Evolutionary conservation across 345 rosid species (phyloP), one percentile per base, ranked within the genome.

Genomic region (Citrus trifoliata): DNA sequence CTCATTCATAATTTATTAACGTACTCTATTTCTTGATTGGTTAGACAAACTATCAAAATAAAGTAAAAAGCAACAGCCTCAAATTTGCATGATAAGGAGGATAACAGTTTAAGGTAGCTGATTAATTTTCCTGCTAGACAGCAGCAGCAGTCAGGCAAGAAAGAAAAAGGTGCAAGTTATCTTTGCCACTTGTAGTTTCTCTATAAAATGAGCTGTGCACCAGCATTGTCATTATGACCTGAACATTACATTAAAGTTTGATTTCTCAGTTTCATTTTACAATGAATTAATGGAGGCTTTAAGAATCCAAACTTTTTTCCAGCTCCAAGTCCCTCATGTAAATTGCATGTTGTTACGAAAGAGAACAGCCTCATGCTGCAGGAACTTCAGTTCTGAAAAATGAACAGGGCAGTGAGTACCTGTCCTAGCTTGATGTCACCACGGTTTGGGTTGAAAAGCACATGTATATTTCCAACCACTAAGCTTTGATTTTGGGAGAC

Each of bases 381-480:
- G 63, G 59, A 73, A 76, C 35, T 18, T 63, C 69, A 37, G 27
- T 42, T 59, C 42, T 42, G 6, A 56, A 28, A 76, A 76, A 62
- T 58, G 28, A 18, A 22, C 37, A 48, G 33, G 83, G 70, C 67
- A 80, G 71, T 37, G 25, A 75, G 60, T 85, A 91, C 97, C 97
- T 92, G 97, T 76, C 98, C 98, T 28, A 93, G 86, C 86, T 95
- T 92, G 77, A 93, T 86, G 82, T 93, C 97, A 76, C 99, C 99
- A 68, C 95, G 96, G 69, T 87, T 93, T 28, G 94, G 97, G 81
- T 95, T 92, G 83, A 86, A 92, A 22, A 95, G 84, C 74, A 90
- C 92, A 84, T 92, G 97, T 82, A 88, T 89, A 82, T 93, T 91
- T 70, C 91, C 97, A 64, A 93, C 88, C 81, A 93, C 82, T 48